Evolutionary conservation across 495 filamentous ascomycete species (phyloP), one percentile per base, ranked within the genome.

Genomic region (Copromyces sp.): DNA sequence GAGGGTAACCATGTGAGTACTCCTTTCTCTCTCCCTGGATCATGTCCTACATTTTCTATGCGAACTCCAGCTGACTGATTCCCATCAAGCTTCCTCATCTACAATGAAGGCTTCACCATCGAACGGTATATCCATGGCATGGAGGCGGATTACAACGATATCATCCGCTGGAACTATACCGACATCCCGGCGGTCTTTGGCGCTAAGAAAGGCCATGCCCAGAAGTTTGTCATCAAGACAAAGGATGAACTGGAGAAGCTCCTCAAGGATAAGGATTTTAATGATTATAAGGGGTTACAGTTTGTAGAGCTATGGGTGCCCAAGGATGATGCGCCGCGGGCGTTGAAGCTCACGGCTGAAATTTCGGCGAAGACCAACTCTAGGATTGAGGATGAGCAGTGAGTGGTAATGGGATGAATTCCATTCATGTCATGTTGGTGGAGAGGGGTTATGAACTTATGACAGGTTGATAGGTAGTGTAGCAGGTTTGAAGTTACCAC

Each of bases 221-320:
- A 87, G 81, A 90, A 89, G 39, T 91, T 91, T 79, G 86, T 89
- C 68, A 84, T 94, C 73, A 90, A 88, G 82, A 92, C 91, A 17
- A 88, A 90, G 77, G 85, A 88, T 35, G 88, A 94, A 78, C 82
- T 95, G 14, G 86, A 90, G 73, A 78, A 84, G 41, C 82, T 97
- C 45, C 91, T 97, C 73, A 84, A 79, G 1, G 85, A 94, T 73
- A 74, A 88, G 73, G 83, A 87, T 35, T 97, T 97, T 78, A 86
- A 84, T 68, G 79, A 78, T 70, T 78, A 84, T 38, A 76, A 79
- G 35, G 81, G 75, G 44, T 65, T 85, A 69, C 81, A 95, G 83
- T 86, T 97, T 80, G 94, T 97, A 37, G 94, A 97, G 82, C 70
- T 97, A 69, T 93, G 93, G 78, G 94, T 97, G 89, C 89, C 90